Base-by-base conservation (phyloP, 2,329 filamentous ascomycete genomes). In the Colletotrichum simmondsii region DNA sequence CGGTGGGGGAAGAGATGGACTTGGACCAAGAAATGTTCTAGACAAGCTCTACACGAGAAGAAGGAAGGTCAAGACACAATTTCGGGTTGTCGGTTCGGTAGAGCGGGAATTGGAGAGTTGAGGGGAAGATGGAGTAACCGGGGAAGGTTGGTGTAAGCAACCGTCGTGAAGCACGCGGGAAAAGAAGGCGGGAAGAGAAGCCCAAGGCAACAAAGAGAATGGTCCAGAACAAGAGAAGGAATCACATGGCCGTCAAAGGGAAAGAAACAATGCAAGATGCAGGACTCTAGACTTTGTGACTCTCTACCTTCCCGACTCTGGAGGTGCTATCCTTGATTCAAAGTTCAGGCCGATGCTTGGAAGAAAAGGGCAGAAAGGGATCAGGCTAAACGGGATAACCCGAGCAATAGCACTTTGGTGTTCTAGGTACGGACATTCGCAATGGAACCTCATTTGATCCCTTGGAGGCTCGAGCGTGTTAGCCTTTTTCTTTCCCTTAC, bases 31-130 rank as follows among this genome's bases (percentile, higher is more conserved):
- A 42, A 42, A 66, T 46, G 62, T 37, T 37, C 46, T 32, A 63
- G 60, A 22, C 46, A 22, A 32, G 42, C 42, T 49, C 19, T 49
- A 49, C 19, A 49, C 42, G 19, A 32, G 60, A 63, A 54, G 42
- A 42, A 65, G 37, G 53, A 49, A 59, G 19, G 52, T 64, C 8
- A 64, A 64, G 46, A 64, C 61, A 54, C 16, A 49, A 30, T 37
- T 30, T 26, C 46, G 62, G 52, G 14, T 30, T 65, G 16, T 56
- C 32, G 59, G 57, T 56, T 59, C 70, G 46, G 46, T 37, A 63
- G 28, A 49, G 46, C 58, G 69, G 65, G 53, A 42, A n/a, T 52
- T 19, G 19, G 42, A 37, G 30, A 65, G 49, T 57, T 54, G 56
- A 24, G 28, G 64, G 53, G 58, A 59, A 54, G 30, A 53, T 24